Percentiles rank a stretch among this genome's conserved stretches.
Evolutionary conservation across 345 rosid species (phyloP).

Genomic region (Dipteronia dyeriana): DNA sequence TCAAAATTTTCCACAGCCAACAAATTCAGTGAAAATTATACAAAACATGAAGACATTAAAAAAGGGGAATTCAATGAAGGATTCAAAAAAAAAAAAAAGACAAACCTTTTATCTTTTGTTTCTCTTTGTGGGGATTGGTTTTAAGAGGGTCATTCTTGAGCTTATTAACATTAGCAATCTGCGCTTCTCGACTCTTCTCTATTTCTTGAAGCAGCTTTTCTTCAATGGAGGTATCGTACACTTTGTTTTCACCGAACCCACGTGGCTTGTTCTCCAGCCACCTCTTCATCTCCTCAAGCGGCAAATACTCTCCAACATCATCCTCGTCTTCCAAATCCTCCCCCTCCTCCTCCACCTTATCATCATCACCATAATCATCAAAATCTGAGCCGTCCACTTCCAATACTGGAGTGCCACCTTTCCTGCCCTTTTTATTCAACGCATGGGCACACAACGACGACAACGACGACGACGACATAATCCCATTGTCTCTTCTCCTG

Average conservation of each 20-base stretch:
- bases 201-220: slow-evolving; percentile 81
- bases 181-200: slow-evolving; percentile 65
- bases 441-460: slow-evolving; percentile 16
- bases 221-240: slow-evolving; percentile 69
- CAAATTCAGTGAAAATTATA: not conserved
- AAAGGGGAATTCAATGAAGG: not conserved
- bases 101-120: slow-evolving; percentile 39
- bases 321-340: slow-evolving; percentile 23
- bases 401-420: not conserved
- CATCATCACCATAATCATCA: slow-evolving; percentile 17
- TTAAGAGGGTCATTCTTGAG: slow-evolving; percentile 55
- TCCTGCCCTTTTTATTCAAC: slow-evolving; percentile 22
- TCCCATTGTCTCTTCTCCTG: slow-evolving; percentile 20
- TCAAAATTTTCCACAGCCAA: not conserved
- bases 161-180: slow-evolving; percentile 58
- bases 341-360: slow-evolving; percentile 30
- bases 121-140: slow-evolving; percentile 32
- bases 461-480: slow-evolving; percentile 10
- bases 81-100: not conserved
- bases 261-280: slow-evolving; percentile 74
- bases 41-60: not conserved
- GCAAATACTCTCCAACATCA: slow-evolving; percentile 44
- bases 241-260: slow-evolving; percentile 79
- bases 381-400: slow-evolving; percentile 34
- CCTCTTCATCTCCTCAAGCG: slow-evolving; percentile 58